Evolutionary conservation across 495 filamentous ascomycete species (phyloP).

Genomic region (Podospora fimiseda): DNA sequence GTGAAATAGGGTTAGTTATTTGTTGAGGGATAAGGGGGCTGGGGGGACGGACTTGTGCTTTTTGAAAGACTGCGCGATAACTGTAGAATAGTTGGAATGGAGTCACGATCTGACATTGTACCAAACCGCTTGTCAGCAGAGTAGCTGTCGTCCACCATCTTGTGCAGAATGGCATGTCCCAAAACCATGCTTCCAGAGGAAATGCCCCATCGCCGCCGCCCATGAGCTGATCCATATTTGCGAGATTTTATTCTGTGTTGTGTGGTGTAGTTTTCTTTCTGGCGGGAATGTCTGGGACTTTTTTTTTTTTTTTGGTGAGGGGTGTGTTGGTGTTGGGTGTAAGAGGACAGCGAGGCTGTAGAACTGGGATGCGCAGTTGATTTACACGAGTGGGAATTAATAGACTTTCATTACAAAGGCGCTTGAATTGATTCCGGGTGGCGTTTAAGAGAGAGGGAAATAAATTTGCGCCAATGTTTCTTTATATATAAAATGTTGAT

Average conservation of each 20-base stretch:
- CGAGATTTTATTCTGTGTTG: not conserved
- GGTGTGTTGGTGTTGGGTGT: not conserved
- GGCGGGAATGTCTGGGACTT: no score
- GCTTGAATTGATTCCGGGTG: no score
- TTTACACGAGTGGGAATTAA: not conserved
- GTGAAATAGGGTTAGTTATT: not conserved
- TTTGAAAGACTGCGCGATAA: slow-evolving; percentile 82
- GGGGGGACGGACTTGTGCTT: slow-evolving; percentile 62
- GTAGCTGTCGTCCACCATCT: slow-evolving; percentile 94
- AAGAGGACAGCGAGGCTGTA: not conserved
- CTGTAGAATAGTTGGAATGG: slow-evolving; percentile 97
- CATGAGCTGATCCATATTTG: slow-evolving; percentile 61
- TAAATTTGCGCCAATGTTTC: not conserved
- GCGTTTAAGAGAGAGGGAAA: not conserved
- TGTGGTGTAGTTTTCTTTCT: not conserved
- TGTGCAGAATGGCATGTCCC: slow-evolving; percentile 93
- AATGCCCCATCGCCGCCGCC: slow-evolving; percentile 62
- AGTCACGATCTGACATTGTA: slow-evolving; percentile 85
- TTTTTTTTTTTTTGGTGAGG: not conserved
- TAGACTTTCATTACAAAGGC: no score
- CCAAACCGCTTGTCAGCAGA: slow-evolving; percentile 77
- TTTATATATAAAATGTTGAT: slow-evolving; percentile 17
- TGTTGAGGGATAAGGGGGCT: not conserved
- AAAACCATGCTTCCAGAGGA: slow-evolving; percentile 94
- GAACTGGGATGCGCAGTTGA: not conserved